phyloP scores from a whole-genome alignment of 2,329 filamentous ascomycete species.

The Parastagonospora nodorum region DNA sequence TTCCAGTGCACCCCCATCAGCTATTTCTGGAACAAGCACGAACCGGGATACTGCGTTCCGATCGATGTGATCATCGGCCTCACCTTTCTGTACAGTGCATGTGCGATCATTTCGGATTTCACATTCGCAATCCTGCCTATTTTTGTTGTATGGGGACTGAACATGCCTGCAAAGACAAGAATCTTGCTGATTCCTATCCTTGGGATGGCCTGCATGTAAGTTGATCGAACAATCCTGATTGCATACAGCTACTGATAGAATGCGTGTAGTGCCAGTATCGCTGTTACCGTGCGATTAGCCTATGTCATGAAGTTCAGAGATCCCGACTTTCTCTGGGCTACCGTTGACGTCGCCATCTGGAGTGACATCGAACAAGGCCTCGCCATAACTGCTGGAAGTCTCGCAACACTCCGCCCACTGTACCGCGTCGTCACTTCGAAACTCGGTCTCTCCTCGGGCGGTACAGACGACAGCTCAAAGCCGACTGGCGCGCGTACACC shows the following conservation, averaged over 20 bases:
- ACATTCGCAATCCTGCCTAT: slow-evolving; percentile 57
- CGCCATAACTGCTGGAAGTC: slow-evolving; percentile 43
- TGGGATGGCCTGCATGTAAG: slow-evolving; percentile 57
- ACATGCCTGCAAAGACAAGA: slow-evolving; percentile 56
- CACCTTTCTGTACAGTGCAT: slow-evolving; percentile 54
- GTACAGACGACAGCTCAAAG: slow-evolving; percentile 10
- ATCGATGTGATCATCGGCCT: slow-evolving; percentile 48
- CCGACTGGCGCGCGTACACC: slow-evolving; percentile 21
- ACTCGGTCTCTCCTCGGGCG: slow-evolving; percentile 25
- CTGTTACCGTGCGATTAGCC: slow-evolving; percentile 41
- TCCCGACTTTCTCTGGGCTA: slow-evolving; percentile 43
- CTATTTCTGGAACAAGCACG: slow-evolving; percentile 56
- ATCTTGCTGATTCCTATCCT: slow-evolving; percentile 54
- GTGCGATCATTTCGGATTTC: slow-evolving; percentile 56
- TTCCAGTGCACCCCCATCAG: slow-evolving; percentile 57
- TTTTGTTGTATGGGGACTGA: slow-evolving; percentile 57
- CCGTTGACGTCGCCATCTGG: slow-evolving; percentile 46
- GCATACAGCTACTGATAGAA: slow-evolving; percentile 1
- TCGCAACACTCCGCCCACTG: slow-evolving; percentile 45
- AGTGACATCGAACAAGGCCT: slow-evolving; percentile 45
- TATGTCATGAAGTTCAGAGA: slow-evolving; percentile 43
- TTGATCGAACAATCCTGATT: not conserved
- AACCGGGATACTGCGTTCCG: slow-evolving; percentile 49
- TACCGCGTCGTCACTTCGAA: slow-evolving; percentile 31
- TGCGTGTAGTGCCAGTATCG: slow-evolving; percentile 35